phyloP scores from a whole-genome alignment of 148 eudicot species.

The Polygonum maritimum region DNA sequence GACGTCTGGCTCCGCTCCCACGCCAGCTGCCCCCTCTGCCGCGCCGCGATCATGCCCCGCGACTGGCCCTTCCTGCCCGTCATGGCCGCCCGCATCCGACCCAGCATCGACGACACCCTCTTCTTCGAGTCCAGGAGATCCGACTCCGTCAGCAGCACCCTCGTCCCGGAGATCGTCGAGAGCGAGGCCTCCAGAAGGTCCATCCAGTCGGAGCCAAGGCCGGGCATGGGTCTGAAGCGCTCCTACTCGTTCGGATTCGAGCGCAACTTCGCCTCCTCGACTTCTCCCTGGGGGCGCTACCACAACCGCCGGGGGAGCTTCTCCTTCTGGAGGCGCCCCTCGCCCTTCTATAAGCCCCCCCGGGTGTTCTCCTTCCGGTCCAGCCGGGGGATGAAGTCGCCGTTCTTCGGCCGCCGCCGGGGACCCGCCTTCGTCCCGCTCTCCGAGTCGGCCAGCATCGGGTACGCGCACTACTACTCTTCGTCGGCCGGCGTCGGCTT shows the following conservation, averaged over 20 bases:
- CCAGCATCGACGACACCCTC: constrained; percentile 40
- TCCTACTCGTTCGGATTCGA: constrained; percentile 91
- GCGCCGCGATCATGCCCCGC: constrained; percentile 45
- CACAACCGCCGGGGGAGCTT: constrained; percentile 33
- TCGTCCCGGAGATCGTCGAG: constrained; percentile 15
- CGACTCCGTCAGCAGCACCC: constrained; percentile 1
- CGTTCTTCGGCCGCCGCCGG: constrained; percentile 44
- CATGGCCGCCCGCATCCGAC: constrained; percentile 75
- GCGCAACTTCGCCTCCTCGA: constrained; percentile 56
- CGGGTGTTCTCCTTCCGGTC: constrained; percentile 66
- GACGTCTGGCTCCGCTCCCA: constrained; percentile 82
- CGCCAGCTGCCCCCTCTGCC: constrained; percentile 85
- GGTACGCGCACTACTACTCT: constrained; percentile 17
- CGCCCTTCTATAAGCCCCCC: constrained; percentile 39
- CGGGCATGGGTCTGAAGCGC: constrained; percentile 32
- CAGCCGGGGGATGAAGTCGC: constrained; percentile 61
- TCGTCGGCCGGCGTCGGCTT: constrained; percentile 5
- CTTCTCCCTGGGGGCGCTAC: constrained; percentile 62
- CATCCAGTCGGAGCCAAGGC: constrained; percentile 15
- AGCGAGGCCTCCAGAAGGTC: too few relatives aligned
- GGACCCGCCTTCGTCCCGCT: constrained; percentile 27
- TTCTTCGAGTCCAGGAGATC: constrained; percentile 27
- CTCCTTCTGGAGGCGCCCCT: constrained; percentile 57
- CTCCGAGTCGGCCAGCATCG: constrained; percentile 47
- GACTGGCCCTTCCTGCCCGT: constrained; percentile 44